Evolutionary conservation across 495 filamentous ascomycete genomes (phyloP).

Genomic region (Lophium mytilinum): DNA sequence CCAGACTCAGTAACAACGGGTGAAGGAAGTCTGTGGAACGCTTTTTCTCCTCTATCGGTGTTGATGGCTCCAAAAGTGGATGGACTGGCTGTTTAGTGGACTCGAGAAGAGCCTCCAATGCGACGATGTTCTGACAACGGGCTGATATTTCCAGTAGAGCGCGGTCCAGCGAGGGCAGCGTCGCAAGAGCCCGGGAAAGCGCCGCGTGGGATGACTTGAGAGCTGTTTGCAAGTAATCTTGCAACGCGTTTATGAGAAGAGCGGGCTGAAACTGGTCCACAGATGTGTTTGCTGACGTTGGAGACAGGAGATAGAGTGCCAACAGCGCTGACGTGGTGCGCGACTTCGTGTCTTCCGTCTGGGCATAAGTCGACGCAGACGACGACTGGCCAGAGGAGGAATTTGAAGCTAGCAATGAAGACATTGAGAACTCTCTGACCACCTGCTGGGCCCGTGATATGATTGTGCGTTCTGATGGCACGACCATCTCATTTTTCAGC

Average conservation of each 20-base stretch:
- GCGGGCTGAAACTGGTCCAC: conserved; percentile 53
- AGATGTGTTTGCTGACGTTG: conserved; percentile 35
- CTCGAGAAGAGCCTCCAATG: conserved; percentile 70
- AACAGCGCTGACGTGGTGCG: conserved; percentile 65
- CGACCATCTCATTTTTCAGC: conserved; percentile 57
- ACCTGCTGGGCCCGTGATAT: conserved; percentile 66
- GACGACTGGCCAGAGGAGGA: conserved; percentile 20
- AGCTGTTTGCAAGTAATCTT: conserved; percentile 68
- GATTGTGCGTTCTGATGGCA: conserved; percentile 61
- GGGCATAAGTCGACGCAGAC: conserved; percentile 55
- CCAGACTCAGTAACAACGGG: conserved; percentile 66
- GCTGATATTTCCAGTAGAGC: conserved; percentile 73
- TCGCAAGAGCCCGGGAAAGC: conserved; percentile 63
- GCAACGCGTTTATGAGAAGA: conserved; percentile 66
- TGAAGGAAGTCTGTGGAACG: conserved; percentile 54
- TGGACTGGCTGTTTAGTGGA: conserved; percentile 57
- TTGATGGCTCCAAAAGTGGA: conserved; percentile 44
- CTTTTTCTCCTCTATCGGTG: not conserved
- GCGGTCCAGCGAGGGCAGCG: conserved; percentile 73
- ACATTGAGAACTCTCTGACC: conserved; percentile 75
- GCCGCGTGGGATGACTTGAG: conserved; percentile 66
- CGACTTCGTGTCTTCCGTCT: conserved; percentile 68
- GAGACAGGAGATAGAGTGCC: conserved; percentile 76
- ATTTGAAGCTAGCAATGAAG: conserved; percentile 40
- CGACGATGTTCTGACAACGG: conserved; percentile 83